phyloP scores from a whole-genome alignment of 257 asterid species.

The Plantago ovata region DNA sequence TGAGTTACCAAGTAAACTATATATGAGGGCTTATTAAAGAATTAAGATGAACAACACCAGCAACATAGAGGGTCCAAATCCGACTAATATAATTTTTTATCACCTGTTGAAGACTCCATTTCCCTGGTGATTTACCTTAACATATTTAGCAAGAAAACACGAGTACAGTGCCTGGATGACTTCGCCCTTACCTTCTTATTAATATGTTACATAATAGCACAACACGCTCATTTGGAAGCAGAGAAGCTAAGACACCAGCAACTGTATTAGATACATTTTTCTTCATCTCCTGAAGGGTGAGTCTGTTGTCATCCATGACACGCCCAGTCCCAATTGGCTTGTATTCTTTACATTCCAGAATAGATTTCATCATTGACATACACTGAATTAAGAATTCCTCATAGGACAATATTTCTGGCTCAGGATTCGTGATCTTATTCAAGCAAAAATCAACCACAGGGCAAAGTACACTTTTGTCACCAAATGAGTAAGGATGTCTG shows the following conservation, averaged over 20 bases:
- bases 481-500: constrained; percentile 95
- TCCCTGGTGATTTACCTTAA: constrained; percentile 13
- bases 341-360: constrained; percentile 92
- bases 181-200: constrained; percentile 64
- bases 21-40: not conserved
- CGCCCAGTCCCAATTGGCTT: constrained; percentile 78
- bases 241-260: constrained; percentile 69
- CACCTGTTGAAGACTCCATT: constrained; percentile 8
- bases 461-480: constrained; percentile 76
- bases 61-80: not conserved
- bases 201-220: constrained; percentile 77
- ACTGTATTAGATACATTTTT: constrained; percentile 62
- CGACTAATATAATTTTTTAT: not conserved
- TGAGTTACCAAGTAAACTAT: no score
- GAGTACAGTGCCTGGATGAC: constrained; percentile 11
- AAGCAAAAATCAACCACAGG: constrained; percentile 76
- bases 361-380: constrained; percentile 77
- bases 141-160: constrained; percentile 9
- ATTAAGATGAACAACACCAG: not conserved
- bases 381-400: constrained; percentile 88
- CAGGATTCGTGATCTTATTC: constrained; percentile 77
- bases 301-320: constrained; percentile 78
- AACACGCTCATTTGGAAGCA: constrained; percentile 81
- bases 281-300: constrained; percentile 78
- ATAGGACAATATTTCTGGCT: constrained; percentile 57